These are phyloP conservation scores for Neofusicoccum sp. DNA, from an alignment of 2,329 filamentous ascomycete genomes.

Conservation along the genomic window DNA sequence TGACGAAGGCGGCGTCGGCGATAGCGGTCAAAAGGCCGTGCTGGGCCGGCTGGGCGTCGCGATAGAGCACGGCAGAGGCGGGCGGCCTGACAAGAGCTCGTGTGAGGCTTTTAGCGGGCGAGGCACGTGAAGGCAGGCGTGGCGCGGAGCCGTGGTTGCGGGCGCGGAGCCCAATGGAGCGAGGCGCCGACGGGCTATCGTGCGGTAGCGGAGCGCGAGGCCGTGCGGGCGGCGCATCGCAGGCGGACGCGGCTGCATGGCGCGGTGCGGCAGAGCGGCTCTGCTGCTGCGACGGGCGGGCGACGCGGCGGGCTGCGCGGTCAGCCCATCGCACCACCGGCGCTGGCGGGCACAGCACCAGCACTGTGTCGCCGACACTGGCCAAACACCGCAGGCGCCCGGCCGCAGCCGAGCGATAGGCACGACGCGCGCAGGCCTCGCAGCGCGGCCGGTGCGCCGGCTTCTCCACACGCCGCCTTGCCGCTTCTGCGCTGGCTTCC, in stretches of 20 bases:
- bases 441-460: background rate
- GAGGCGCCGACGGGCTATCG: background rate
- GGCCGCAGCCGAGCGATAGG: background rate
- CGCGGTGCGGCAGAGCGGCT: background rate
- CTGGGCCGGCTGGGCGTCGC: background rate
- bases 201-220: background rate
- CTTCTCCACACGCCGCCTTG: constrained; percentile 10
- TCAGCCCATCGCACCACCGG: background rate
- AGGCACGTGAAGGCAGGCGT: background rate
- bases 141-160: background rate
- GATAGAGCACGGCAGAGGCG: background rate
- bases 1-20: background rate
- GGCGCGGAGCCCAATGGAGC: background rate
- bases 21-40: background rate
- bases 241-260: background rate
- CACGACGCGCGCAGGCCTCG: background rate
- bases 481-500: constrained; percentile 11
- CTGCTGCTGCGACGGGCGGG: background rate
- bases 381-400: constrained; percentile 4
- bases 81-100: constrained; percentile 5
- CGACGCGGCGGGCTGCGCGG: too few species aligned
- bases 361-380: too few species aligned
- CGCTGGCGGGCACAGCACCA: too few species aligned
- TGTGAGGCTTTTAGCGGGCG: background rate
- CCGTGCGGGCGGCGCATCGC: background rate